Conservation (phyloP, 2,329 filamentous ascomycete genomes). For the Exophiala aquamarina region DNA sequence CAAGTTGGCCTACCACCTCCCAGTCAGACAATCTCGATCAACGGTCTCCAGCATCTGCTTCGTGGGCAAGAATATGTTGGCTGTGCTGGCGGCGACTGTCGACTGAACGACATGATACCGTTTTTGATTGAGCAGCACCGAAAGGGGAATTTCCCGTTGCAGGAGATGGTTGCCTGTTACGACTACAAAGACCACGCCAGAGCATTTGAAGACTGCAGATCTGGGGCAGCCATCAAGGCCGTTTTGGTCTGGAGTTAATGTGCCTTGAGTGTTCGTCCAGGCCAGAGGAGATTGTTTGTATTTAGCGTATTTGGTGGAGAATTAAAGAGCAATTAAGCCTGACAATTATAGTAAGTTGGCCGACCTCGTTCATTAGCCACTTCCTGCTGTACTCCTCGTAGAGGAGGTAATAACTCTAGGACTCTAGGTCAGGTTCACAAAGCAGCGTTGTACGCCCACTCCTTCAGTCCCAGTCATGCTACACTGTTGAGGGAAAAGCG, state of each 20-base stretch:
- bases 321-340: too few species aligned
- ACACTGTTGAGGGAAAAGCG: neutral
- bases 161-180: slow-evolving; percentile 43
- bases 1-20: neutral
- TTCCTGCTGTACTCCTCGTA: too few species aligned
- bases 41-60: slow-evolving; percentile 17
- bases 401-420: neutral
- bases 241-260: slow-evolving; percentile 6
- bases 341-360: neutral
- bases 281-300: too few species aligned
- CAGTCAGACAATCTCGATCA: neutral
- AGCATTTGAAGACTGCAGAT: slow-evolving; percentile 25
- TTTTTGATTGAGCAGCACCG: slow-evolving; percentile 48
- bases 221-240: slow-evolving; percentile 9
- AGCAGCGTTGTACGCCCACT: neutral
- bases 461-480: neutral
- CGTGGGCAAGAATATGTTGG: slow-evolving; percentile 27
- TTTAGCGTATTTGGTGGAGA: too few species aligned
- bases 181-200: slow-evolving; percentile 40
- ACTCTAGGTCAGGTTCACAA: neutral
- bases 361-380: too few species aligned
- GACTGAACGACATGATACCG: slow-evolving; percentile 39
- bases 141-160: slow-evolving; percentile 45
- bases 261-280: too few species aligned
- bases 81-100: slow-evolving; percentile 26